These are phyloP conservation scores for Pseudopithomyces maydicus DNA, from an alignment of 2,329 filamentous ascomycete species.

Conservation along the genomic window DNA sequence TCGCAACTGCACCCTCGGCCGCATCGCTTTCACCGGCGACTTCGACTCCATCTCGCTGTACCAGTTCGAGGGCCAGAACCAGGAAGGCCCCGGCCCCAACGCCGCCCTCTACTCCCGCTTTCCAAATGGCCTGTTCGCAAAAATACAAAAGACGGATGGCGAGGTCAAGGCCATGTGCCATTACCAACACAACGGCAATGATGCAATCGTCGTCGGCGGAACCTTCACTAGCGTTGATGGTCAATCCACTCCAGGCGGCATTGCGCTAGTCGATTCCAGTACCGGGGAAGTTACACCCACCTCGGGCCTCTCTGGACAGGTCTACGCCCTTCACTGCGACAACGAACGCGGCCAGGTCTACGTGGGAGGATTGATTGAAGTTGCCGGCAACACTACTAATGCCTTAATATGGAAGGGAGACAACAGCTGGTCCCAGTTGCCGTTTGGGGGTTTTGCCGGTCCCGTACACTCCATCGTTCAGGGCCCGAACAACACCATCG, in stretches of 20 bases:
- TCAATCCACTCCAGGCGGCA: conserved; percentile 72
- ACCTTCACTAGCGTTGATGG: conserved; percentile 93
- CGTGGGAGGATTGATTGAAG: conserved; percentile 84
- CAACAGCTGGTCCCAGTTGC: conserved; percentile 72
- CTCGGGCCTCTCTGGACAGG: conserved; percentile 82
- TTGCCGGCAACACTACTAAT: conserved; percentile 79
- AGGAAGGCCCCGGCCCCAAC: conserved; percentile 70
- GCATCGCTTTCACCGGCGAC: conserved; percentile 84
- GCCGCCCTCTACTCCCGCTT: conserved; percentile 80
- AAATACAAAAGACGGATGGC: conserved; percentile 77
- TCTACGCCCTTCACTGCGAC: conserved; percentile 84
- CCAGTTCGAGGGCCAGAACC: conserved; percentile 79
- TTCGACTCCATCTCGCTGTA: conserved; percentile 92
- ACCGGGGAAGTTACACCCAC: conserved; percentile 70
- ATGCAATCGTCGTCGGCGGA: conserved; percentile 84
- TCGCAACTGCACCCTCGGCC: conserved; percentile 81
- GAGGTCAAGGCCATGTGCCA: conserved; percentile 88
- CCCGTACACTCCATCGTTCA: conserved; percentile 85
- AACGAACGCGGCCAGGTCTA: conserved; percentile 78
- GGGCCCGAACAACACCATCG: conserved; percentile 78
- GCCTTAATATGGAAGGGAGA: conserved; percentile 77
- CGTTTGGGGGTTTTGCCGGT: conserved; percentile 94
- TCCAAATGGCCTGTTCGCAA: conserved; percentile 82
- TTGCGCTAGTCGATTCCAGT: conserved; percentile 79
- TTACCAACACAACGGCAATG: conserved; percentile 70